Conservation (phyloP, 306 rosid genomes). For the Vigna reflexopilosa region DNA sequence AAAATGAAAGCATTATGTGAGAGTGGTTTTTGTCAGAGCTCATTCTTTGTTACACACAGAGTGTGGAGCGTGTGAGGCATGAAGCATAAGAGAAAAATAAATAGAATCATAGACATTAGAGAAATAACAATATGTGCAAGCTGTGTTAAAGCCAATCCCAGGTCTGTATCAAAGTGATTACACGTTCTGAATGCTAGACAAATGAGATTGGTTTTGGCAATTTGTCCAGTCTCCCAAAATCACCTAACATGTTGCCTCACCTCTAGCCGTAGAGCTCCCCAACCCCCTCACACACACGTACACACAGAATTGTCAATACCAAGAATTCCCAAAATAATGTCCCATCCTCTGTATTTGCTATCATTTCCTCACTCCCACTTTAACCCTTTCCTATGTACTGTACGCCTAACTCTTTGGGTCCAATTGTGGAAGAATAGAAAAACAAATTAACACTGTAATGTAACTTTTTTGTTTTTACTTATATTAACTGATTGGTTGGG, state of each 20-base stretch:
- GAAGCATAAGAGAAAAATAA: neutral
- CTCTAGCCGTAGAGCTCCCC: neutral
- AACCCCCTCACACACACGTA: neutral
- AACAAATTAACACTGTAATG: neutral
- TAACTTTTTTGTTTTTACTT: neutral
- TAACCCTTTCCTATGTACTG: neutral
- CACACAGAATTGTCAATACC: neutral
- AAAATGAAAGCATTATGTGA: constrained; percentile 1
- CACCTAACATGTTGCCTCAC: neutral
- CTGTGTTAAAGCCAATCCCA: neutral
- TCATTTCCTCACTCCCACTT: neutral
- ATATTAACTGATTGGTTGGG: constrained; percentile 8
- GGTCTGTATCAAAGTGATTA: neutral
- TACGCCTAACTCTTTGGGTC: neutral
- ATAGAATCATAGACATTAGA: neutral
- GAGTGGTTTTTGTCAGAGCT: constrained; percentile 13
- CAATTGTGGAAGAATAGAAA: neutral
- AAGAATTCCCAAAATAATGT: neutral
- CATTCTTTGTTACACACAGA: neutral
- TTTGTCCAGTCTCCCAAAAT: neutral
- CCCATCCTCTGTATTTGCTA: neutral
- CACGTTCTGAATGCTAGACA: neutral
- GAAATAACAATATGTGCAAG: neutral
- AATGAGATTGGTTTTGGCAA: neutral
- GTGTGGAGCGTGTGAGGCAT: neutral